phyloP scores from a whole-genome alignment of 805 yeast species.

The Teunomyces panamensis region DNA sequence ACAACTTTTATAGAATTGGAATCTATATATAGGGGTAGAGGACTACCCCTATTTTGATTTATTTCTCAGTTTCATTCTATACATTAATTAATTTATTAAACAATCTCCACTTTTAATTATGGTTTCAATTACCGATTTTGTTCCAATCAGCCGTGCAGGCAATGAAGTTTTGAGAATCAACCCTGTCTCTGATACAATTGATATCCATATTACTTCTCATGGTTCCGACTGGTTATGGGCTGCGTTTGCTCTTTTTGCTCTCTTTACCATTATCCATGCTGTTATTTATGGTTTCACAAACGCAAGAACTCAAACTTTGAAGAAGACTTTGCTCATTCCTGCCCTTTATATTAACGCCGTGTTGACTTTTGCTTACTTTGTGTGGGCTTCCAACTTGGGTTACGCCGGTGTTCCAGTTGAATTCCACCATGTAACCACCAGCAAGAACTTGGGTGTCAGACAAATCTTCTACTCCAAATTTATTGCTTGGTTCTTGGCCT shows the following conservation, averaged over 20 bases:
- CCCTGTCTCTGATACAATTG: slow-evolving; percentile 37
- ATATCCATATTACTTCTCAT: slow-evolving; percentile 50
- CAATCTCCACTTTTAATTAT: not conserved
- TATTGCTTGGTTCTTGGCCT: slow-evolving; percentile 56
- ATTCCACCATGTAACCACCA: slow-evolving; percentile 45
- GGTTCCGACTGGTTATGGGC: slow-evolving; percentile 75
- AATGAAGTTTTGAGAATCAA: slow-evolving; percentile 44
- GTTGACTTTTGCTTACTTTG: slow-evolving; percentile 49
- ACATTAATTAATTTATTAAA: not conserved
- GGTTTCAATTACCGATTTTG: slow-evolving; percentile 1
- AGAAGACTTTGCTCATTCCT: slow-evolving; percentile 32
- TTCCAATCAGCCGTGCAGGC: slow-evolving; percentile 8
- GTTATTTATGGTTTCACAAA: slow-evolving; percentile 21
- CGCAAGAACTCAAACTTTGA: slow-evolving; percentile 20
- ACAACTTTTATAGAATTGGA: not conserved
- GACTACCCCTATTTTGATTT: not conserved
- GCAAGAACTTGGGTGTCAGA: slow-evolving; percentile 32
- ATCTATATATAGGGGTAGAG: slow-evolving; percentile 4
- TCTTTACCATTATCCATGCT: slow-evolving; percentile 31
- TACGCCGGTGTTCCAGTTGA: slow-evolving; percentile 47
- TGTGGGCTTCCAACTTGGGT: slow-evolving; percentile 59
- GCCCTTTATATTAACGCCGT: slow-evolving; percentile 43
- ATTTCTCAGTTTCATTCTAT: not conserved
- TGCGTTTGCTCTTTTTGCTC: slow-evolving; percentile 47
- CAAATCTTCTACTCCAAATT: slow-evolving; percentile 56